A percentile compares a stretch with the other conserved stretches of the same genome.
These are phyloP conservation scores for Malus sylvestris DNA, from an alignment of 306 rosid species.

Conservation along the genomic window DNA sequence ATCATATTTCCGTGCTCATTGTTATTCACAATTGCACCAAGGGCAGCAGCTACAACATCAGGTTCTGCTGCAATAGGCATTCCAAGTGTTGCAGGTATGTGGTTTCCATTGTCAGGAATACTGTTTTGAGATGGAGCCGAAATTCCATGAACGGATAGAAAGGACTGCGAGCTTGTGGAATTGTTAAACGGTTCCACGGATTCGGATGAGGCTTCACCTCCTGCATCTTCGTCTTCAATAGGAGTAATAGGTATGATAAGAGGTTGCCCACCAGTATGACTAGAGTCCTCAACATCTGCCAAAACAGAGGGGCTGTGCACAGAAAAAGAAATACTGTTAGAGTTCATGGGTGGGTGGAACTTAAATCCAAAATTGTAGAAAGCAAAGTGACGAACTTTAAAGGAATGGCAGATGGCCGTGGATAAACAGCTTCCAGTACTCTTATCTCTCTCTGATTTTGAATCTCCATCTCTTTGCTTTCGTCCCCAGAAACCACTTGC, in stretches of 20 bases:
- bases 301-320: slow-evolving; percentile 47
- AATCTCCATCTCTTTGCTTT: slow-evolving; percentile 58
- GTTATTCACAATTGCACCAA: slow-evolving; percentile 47
- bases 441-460: slow-evolving; percentile 80
- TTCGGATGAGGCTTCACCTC: slow-evolving; percentile 27
- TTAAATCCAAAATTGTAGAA: slow-evolving; percentile 5
- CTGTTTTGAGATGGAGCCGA: slow-evolving; percentile 24
- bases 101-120: slow-evolving; percentile 10
- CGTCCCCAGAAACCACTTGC: slow-evolving; percentile 91
- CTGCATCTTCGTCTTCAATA: slow-evolving; percentile 72
- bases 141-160: slow-evolving; percentile 20
- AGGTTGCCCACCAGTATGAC: slow-evolving; percentile 25
- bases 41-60: slow-evolving; percentile 57
- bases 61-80: slow-evolving; percentile 25
- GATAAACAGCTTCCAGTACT: slow-evolving; percentile 88
- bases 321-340: slow-evolving; percentile 1
- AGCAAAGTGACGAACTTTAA: slow-evolving; percentile 53
- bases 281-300: slow-evolving; percentile 38
- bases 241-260: slow-evolving; percentile 72
- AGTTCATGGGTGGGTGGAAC: slow-evolving; percentile 9
- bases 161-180: slow-evolving; percentile 24
- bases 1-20: slow-evolving; percentile 61
- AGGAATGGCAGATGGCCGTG: slow-evolving; percentile 82
- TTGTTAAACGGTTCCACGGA: slow-evolving; percentile 13
- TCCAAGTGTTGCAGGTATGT: slow-evolving; percentile 16